Evolutionary conservation across 2,329 filamentous ascomycete genomes (phyloP).

Genomic region (Cladosporium cucumerinum): DNA sequence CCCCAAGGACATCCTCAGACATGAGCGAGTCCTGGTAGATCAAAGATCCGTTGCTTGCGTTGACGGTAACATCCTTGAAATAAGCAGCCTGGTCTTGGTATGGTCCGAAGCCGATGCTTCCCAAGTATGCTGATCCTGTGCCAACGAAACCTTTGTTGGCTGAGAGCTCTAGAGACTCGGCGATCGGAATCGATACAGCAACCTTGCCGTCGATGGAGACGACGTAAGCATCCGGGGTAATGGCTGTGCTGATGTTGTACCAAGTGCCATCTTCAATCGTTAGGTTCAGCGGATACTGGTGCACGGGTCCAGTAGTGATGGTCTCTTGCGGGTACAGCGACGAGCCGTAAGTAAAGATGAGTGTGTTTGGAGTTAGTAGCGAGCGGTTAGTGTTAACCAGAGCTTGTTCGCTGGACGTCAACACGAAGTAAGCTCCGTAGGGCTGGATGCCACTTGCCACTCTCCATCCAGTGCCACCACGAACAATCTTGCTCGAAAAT

Average conservation of each 20-base stretch:
- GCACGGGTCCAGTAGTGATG: conserved; percentile 28
- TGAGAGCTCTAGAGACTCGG: conserved; percentile 18
- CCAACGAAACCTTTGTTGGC: not conserved
- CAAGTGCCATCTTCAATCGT: conserved; percentile 36
- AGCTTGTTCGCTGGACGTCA: conserved; percentile 28
- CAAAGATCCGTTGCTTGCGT: conserved; percentile 30
- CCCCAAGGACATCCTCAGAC: conserved; percentile 30
- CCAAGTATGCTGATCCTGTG: conserved; percentile 18
- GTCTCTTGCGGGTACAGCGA: conserved; percentile 39
- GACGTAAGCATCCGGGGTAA: conserved; percentile 30
- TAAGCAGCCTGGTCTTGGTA: conserved; percentile 41
- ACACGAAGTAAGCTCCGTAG: conserved; percentile 27
- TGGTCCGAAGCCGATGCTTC: conserved; percentile 42
- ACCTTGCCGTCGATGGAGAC: conserved; percentile 30
- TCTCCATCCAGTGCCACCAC: conserved; percentile 41
- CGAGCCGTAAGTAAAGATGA: conserved; percentile 37
- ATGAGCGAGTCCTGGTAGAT: conserved; percentile 36
- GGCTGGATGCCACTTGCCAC: conserved; percentile 27
- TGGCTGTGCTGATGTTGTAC: conserved; percentile 39
- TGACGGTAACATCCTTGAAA: conserved; percentile 36
- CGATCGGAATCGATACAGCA: conserved; percentile 25
- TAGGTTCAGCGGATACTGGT: conserved; percentile 29
- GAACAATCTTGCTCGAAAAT: conserved; percentile 39
- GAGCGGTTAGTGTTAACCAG: conserved; percentile 38
- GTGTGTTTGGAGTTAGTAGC: conserved; percentile 35